Conservation (phyloP, 805 yeast species). For the Hanseniaspora pseudoguilliermondii region DNA sequence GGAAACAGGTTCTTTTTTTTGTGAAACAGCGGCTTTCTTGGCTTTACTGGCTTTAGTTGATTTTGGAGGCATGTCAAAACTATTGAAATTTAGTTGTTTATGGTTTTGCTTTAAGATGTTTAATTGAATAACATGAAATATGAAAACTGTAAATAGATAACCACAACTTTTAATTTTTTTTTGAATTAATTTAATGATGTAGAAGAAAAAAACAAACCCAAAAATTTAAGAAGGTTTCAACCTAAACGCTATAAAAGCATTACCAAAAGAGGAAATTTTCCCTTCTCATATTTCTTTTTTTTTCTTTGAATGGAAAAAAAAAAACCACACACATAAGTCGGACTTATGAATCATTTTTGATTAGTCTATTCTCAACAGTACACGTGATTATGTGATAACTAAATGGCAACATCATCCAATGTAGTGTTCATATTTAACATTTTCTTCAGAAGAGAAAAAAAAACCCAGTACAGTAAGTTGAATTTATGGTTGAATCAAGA, state of each 20-base stretch:
- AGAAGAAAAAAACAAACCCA: neutral
- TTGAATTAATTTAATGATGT: neutral
- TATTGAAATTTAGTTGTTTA: neutral
- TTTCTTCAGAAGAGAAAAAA: no score
- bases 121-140: no score
- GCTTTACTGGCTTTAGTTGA: neutral
- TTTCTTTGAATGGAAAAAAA: neutral
- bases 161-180: no score
- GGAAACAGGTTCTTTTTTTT: neutral
- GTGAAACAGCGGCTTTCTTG: neutral
- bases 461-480: no score
- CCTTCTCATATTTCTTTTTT: neutral
- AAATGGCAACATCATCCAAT: no score
- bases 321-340: neutral
- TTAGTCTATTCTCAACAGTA: neutral
- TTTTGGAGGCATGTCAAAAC: neutral
- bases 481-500: no score
- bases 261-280: neutral
- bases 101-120: neutral
- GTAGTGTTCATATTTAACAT: no score
- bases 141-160: no score
- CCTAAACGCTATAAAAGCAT: neutral
- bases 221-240: neutral
- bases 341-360: neutral
- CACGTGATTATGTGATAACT: no score